These are phyloP conservation scores for Erodium trifolium DNA, from an alignment of 441 rosid genomes.

Conservation along the genomic window DNA sequence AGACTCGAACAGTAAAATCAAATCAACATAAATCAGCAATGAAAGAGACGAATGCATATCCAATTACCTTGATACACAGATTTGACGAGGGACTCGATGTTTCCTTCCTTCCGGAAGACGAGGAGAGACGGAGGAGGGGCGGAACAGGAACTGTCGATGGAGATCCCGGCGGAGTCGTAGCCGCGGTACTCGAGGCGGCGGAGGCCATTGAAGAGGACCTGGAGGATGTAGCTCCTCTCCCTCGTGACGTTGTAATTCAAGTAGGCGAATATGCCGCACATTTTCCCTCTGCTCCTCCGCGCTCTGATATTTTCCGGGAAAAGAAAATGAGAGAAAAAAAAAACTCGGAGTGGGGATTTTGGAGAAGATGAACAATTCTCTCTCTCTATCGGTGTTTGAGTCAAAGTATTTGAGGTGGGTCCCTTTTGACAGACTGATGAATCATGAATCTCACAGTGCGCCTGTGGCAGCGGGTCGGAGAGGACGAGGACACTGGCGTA, in stretches of 20 bases:
- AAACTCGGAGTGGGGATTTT: no score
- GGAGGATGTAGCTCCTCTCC: conserved; percentile 73
- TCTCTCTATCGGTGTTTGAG: background rate
- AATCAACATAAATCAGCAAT: background rate
- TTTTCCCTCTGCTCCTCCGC: conserved; percentile 13
- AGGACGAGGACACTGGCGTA: background rate
- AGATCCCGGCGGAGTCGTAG: conserved; percentile 86
- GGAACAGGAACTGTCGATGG: conserved; percentile 40
- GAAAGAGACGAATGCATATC: background rate
- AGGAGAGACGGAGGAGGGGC: conserved; percentile 33
- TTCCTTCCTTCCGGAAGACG: conserved; percentile 83
- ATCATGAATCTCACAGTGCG: background rate
- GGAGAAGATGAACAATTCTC: background rate
- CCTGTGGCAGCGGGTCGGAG: background rate
- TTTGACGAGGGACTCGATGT: conserved; percentile 92
- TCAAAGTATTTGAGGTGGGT: background rate
- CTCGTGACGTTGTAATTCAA: conserved; percentile 59
- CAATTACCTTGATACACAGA: conserved; percentile 65
- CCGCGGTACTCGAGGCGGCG: conserved; percentile 95
- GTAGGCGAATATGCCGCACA: conserved; percentile 96
- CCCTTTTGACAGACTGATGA: background rate
- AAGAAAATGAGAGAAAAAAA: background rate
- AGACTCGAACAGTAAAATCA: background rate
- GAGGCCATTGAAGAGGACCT: conserved; percentile 82
- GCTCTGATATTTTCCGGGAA: background rate